phyloP scores from a whole-genome alignment of 345 rosid species.

The Tarenaya hassleriana region DNA sequence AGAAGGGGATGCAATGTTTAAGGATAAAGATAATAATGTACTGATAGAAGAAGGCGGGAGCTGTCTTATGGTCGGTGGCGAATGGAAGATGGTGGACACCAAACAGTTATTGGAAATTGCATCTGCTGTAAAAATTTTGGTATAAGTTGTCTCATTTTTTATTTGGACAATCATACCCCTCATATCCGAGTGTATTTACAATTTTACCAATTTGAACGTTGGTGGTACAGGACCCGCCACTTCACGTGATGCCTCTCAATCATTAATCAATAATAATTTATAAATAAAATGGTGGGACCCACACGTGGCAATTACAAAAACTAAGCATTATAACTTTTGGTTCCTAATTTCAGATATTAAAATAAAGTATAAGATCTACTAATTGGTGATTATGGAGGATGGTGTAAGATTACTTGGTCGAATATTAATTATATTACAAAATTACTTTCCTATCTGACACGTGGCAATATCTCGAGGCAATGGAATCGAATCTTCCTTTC shows the following conservation, averaged over 20 bases:
- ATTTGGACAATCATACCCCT: no score
- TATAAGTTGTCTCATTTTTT: no score
- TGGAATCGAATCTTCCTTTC: neutral
- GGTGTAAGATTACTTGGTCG: neutral
- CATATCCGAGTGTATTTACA: no score
- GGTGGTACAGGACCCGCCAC: neutral
- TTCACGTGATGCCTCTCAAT: neutral
- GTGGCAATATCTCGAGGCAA: conserved; percentile 18
- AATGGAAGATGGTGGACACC: conserved; percentile 44
- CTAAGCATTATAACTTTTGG: neutral
- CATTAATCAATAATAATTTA: neutral
- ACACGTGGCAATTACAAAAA: neutral
- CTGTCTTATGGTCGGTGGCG: conserved; percentile 43
- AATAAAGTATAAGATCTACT: no score
- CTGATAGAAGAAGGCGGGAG: conserved; percentile 31
- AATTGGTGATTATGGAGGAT: neutral
- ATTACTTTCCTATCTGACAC: neutral
- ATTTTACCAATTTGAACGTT: no score
- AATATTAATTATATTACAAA: neutral
- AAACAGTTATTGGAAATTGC: conserved; percentile 37
- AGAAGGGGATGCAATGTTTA: conserved; percentile 18
- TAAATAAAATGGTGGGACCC: conserved; percentile 4
- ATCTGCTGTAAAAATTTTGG: conserved; percentile 39
- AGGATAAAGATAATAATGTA: conserved; percentile 4
- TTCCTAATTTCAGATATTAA: no score